Conservation (phyloP, 108 stramenopile genomes). For the Nitzschia palea region DNA sequence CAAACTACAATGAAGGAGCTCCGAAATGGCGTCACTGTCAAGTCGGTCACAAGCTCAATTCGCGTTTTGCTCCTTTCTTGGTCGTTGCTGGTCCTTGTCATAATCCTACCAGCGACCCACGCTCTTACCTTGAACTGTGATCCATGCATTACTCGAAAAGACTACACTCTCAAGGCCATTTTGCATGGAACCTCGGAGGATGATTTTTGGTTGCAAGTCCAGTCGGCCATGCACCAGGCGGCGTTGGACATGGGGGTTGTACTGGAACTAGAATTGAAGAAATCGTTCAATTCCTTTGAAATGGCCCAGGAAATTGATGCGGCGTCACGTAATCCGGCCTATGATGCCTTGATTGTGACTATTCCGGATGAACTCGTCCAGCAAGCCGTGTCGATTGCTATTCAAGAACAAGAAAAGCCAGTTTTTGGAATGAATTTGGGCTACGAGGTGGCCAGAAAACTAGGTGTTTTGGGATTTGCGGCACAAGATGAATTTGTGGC, state of each 20-base stretch:
- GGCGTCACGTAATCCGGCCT: background rate
- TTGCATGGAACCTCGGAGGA: conserved; percentile 13
- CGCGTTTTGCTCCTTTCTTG: background rate
- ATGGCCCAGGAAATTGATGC: conserved; percentile 10
- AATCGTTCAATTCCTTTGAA: background rate
- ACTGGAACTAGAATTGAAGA: background rate
- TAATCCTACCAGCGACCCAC: too few relatives aligned
- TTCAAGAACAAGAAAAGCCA: conserved; percentile 7
- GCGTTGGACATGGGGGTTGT: conserved; percentile 15
- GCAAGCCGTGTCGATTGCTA: conserved; percentile 3
- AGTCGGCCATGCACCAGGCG: conserved; percentile 13
- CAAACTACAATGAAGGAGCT: background rate
- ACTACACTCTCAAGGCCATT: conserved; percentile 10
- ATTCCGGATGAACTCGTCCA: conserved; percentile 16
- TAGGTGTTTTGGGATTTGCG: conserved; percentile 16
- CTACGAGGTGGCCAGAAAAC: background rate
- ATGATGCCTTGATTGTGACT: conserved; percentile 28
- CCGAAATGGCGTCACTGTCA: background rate
- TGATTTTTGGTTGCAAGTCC: conserved; percentile 1
- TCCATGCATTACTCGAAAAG: conserved; percentile 29
- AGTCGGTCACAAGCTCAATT: background rate
- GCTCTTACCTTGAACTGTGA: conserved; percentile 27
- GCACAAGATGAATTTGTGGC: conserved; percentile 14
- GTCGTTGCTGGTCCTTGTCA: too few relatives aligned
- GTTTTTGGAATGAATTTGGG: conserved; percentile 31